Conservation (phyloP, 1,139 yeast species). For the Wickerhamomyces sp. region DNA sequence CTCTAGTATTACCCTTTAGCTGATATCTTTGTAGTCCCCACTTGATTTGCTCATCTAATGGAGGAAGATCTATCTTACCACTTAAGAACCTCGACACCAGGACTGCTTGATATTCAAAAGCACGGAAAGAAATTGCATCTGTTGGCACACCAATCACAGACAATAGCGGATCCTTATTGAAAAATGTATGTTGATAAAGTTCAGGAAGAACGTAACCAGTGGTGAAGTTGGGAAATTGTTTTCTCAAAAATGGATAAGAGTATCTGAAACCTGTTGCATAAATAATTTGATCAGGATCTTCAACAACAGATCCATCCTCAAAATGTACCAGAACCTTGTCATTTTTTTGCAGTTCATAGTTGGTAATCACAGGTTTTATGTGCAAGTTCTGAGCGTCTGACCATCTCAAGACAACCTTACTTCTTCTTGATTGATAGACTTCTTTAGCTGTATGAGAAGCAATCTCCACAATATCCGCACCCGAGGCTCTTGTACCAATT, state of each 20-base stretch:
- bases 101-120: constrained; percentile 40
- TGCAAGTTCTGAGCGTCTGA: constrained; percentile 7
- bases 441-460: constrained; percentile 17
- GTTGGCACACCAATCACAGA: constrained; percentile 38
- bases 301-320: constrained; percentile 27
- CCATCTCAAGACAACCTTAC: constrained; percentile 8
- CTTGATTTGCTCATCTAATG: constrained; percentile 26
- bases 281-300: constrained; percentile 28
- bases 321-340: constrained; percentile 26
- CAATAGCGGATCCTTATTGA: constrained; percentile 33
- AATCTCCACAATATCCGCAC: constrained; percentile 33
- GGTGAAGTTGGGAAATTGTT: constrained; percentile 26
- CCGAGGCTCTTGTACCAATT: constrained; percentile 42
- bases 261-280: constrained; percentile 43
- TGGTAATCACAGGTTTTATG: constrained; percentile 16
- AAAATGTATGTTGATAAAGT: constrained; percentile 36
- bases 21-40: constrained; percentile 31
- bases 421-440: constrained; percentile 22
- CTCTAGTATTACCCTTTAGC: constrained; percentile 27
- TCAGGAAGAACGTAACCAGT: constrained; percentile 25
- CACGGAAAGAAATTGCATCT: constrained; percentile 33
- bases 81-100: constrained; percentile 31
- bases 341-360: constrained; percentile 11
- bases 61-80: constrained; percentile 28
- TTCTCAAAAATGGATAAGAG: constrained; percentile 37